Evolutionary conservation across 257 asterid species (phyloP).

Genomic region (Anisodus acutangulus): DNA sequence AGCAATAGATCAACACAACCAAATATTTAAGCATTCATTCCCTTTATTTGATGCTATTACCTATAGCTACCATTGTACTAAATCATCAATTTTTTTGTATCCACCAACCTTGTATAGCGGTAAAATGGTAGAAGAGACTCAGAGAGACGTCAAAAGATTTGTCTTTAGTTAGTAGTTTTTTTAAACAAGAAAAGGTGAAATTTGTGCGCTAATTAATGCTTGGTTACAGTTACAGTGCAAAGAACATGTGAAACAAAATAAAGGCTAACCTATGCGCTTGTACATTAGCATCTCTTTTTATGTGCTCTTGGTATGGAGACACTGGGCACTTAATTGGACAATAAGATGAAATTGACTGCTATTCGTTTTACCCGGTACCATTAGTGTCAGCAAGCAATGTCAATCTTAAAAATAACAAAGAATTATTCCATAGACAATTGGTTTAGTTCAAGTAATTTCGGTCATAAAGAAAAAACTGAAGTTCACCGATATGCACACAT

Average conservation of each 20-base stretch:
- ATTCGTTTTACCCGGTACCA: no score
- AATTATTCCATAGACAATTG: not conserved
- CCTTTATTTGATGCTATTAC: not conserved
- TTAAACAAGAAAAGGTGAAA: not conserved
- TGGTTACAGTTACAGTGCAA: not conserved
- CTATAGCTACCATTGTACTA: not conserved
- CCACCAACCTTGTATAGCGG: not conserved
- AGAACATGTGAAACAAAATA: not conserved
- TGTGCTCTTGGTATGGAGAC: not conserved
- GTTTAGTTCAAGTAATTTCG: not conserved
- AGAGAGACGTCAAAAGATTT: not conserved
- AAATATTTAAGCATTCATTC: not conserved
- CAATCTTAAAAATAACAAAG: not conserved
- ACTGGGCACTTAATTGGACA: not conserved
- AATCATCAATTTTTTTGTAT: not conserved
- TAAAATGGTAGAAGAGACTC: constrained; percentile 9
- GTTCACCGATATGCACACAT: not conserved
- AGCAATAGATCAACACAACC: constrained; percentile 10
- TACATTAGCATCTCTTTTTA: not conserved
- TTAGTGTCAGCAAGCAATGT: not conserved
- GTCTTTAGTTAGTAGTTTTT: not conserved
- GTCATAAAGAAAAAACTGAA: not conserved
- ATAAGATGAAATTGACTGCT: no score
- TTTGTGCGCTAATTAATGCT: not conserved
- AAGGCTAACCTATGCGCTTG: not conserved